These are phyloP conservation scores for Darksidea phi DNA, from an alignment of 495 filamentous ascomycete species.

Conservation along the genomic window DNA sequence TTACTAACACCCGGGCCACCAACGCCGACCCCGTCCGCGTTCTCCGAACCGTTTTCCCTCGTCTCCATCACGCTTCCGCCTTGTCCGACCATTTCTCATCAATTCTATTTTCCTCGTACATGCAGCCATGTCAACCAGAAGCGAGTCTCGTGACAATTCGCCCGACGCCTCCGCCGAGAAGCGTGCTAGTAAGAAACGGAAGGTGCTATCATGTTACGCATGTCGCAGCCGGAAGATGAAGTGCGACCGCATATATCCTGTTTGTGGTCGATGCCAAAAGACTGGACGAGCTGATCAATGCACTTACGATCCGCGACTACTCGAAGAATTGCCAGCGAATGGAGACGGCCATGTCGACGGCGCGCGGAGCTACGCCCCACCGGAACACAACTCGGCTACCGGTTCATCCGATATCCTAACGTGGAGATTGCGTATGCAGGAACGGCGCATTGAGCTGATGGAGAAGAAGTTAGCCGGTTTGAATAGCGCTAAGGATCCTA, in stretches of 20 bases:
- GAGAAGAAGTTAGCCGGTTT: conserved; percentile 16
- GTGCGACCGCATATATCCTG: conserved; percentile 34
- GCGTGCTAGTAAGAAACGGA: conserved; percentile 31
- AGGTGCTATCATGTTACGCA: conserved; percentile 36
- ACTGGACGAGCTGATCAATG: conserved; percentile 31
- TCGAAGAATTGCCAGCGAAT: conserved; percentile 14
- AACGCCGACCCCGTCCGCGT: neutral
- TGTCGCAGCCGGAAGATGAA: conserved; percentile 38
- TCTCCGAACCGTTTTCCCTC: neutral
- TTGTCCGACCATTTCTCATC: conserved; percentile 26
- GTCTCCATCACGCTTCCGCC: conserved; percentile 31
- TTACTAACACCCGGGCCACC: neutral
- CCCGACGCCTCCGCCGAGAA: conserved; percentile 25
- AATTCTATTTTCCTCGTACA: neutral
- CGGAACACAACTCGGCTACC: neutral
- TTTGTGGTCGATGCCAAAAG: conserved; percentile 30
- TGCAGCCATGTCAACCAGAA: conserved; percentile 23
- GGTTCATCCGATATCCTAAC: conserved; percentile 17
- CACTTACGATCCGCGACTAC: conserved; percentile 29
- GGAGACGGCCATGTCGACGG: conserved; percentile 5
- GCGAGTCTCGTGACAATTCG: conserved; percentile 30
- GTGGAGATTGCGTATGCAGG: conserved; percentile 29
- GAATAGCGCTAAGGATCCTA: neutral
- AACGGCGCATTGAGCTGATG: conserved; percentile 27
- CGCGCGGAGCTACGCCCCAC: neutral